phyloP scores from a whole-genome alignment of 805 yeast genomes.

The Scheffersomyces amazonensis region DNA sequence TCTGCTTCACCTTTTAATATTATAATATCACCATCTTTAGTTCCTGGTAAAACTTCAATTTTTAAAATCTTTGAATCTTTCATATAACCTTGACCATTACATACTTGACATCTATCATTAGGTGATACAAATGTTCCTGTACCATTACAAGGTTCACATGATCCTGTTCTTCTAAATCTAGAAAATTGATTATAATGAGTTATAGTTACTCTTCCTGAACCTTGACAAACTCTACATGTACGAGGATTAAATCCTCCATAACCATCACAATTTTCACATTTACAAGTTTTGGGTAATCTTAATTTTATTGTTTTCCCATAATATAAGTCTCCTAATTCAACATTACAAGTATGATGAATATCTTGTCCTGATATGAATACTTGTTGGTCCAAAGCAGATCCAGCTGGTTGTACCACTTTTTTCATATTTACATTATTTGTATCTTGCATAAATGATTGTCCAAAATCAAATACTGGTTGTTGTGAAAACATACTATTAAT shows the following conservation, averaged over 20 bases:
- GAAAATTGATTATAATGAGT: slow-evolving; percentile 40
- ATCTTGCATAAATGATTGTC: not conserved
- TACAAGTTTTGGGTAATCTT: slow-evolving; percentile 47
- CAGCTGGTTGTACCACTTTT: slow-evolving; percentile 19
- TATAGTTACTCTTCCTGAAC: slow-evolving; percentile 49
- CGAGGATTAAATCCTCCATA: slow-evolving; percentile 44
- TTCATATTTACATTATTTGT: slow-evolving; percentile 9
- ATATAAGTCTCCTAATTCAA: slow-evolving; percentile 55
- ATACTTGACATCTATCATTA: slow-evolving; percentile 19
- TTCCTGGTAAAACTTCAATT: slow-evolving; percentile 56
- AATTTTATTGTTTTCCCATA: slow-evolving; percentile 56
- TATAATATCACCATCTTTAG: slow-evolving; percentile 48
- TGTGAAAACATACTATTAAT: slow-evolving; percentile 23
- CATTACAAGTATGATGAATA: slow-evolving; percentile 53
- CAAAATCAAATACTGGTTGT: not conserved
- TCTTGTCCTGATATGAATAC: slow-evolving; percentile 44
- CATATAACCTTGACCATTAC: slow-evolving; percentile 40
- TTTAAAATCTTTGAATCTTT: slow-evolving; percentile 50
- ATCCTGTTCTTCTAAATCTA: slow-evolving; percentile 31
- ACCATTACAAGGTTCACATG: slow-evolving; percentile 34
- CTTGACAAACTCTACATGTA: slow-evolving; percentile 35
- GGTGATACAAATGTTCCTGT: slow-evolving; percentile 24
- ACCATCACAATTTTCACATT: slow-evolving; percentile 52
- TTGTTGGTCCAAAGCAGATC: slow-evolving; percentile 5
- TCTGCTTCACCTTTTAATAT: slow-evolving; percentile 62